A percentile compares a stretch with the other conserved stretches of the same genome.
Evolutionary conservation across 371 early-diverging fungal genomes (phyloP).

Genomic region (Smittium mucronatum): DNA sequence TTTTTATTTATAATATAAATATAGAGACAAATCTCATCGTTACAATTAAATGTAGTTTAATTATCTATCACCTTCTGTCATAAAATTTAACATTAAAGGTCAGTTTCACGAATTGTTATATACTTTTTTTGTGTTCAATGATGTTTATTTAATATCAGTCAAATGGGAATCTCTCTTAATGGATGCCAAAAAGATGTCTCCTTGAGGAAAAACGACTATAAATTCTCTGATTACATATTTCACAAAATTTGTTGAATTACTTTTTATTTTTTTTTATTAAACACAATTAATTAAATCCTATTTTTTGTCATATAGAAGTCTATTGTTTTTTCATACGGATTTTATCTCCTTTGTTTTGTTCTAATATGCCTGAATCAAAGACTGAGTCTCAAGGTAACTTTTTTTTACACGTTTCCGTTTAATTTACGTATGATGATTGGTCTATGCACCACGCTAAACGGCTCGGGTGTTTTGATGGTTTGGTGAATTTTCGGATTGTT

Average conservation of each 20-base stretch:
- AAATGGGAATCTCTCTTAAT: slow-evolving; percentile 7
- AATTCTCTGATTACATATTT: neutral
- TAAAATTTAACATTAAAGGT: too few relatives aligned
- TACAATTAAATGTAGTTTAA: too few relatives aligned
- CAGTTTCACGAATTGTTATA: too few relatives aligned
- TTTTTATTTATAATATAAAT: too few relatives aligned
- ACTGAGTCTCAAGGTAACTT: neutral
- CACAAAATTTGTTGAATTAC: neutral
- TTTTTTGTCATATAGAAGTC: neutral
- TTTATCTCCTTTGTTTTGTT: neutral
- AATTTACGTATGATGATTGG: neutral
- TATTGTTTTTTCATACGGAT: neutral
- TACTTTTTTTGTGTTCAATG: too few relatives aligned
- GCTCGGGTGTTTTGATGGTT: too few relatives aligned
- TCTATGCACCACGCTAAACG: slow-evolving; percentile 9
- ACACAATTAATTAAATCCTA: neutral
- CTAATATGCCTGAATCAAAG: neutral
- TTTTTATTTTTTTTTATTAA: neutral
- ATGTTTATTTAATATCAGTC: too few relatives aligned
- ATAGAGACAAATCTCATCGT: too few relatives aligned
- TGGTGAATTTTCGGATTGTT: neutral
- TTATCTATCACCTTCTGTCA: too few relatives aligned
- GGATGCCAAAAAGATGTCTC: neutral
- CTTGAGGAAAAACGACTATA: neutral
- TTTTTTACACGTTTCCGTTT: neutral